Evolutionary conservation across 129 eudicot genomes (phyloP).

Genomic region (carrot (Daucus carota)): DH1_v3.0 NC_030384.2:24373501-24374000

Average conservation of each 20-base stretch:
- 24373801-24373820: conserved; percentile 45
- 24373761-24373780: conserved; percentile 27
- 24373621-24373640: neutral
- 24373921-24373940: neutral
- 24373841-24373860: conserved; percentile 6
- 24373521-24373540: too few species aligned
- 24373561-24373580: neutral
- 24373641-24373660: neutral
- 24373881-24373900: neutral
- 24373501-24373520: too few species aligned
- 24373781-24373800: conserved; percentile 54
- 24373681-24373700: neutral
- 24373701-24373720: neutral
- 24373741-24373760: conserved; percentile 12
- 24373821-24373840: conserved; percentile 22
- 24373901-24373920: neutral
- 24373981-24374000: neutral
- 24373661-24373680: neutral
- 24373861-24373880: neutral
- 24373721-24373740: neutral
- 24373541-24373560: too few species aligned
- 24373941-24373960: neutral
- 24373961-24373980: conserved; percentile 3
- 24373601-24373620: too few species aligned
- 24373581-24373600: neutral